Evolutionary conservation across 495 filamentous ascomycete species (phyloP).

Genomic region (Trichoderma orchidacearum): DNA sequence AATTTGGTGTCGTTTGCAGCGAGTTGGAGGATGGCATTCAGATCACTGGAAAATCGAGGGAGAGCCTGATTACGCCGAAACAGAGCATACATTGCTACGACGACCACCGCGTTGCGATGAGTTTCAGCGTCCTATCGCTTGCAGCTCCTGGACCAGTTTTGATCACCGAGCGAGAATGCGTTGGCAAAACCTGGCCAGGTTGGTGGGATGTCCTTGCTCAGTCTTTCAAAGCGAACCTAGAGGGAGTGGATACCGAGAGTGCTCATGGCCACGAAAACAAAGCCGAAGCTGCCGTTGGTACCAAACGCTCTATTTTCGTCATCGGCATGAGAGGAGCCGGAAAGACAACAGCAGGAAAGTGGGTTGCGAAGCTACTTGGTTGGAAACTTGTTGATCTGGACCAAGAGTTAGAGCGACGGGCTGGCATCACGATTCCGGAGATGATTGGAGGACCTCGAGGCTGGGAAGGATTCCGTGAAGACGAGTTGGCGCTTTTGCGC

Average conservation of each 20-base stretch:
- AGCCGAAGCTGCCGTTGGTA: conserved; percentile 20
- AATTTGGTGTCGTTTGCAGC: conserved; percentile 79
- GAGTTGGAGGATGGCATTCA: conserved; percentile 90
- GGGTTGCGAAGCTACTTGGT: conserved; percentile 61
- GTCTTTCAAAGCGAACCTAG: conserved; percentile 57
- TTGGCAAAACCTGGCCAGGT: conserved; percentile 97
- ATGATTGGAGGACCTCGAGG: conserved; percentile 59
- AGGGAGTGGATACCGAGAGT: conserved; percentile 42
- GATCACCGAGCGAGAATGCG: conserved; percentile 80
- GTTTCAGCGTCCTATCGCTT: conserved; percentile 80
- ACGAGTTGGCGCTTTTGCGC: conserved; percentile 64
- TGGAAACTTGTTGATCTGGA: conserved; percentile 81
- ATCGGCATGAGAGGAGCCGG: conserved; percentile 97
- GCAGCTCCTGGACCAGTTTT: conserved; percentile 61
- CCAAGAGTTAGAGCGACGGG: conserved; percentile 59
- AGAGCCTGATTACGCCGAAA: conserved; percentile 43
- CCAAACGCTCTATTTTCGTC: conserved; percentile 65
- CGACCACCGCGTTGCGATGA: conserved; percentile 97
- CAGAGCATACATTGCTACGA: conserved; percentile 86
- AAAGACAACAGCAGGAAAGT: conserved; percentile 84
- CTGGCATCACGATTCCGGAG: conserved; percentile 67
- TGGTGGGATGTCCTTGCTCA: conserved; percentile 89
- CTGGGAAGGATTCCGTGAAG: conserved; percentile 80
- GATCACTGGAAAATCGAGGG: conserved; percentile 54
- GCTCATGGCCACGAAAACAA: conserved; percentile 14